These are phyloP conservation scores for Ophiocordyceps unilateralis DNA, from an alignment of 2,329 filamentous ascomycete species.

Conservation along the genomic window DNA sequence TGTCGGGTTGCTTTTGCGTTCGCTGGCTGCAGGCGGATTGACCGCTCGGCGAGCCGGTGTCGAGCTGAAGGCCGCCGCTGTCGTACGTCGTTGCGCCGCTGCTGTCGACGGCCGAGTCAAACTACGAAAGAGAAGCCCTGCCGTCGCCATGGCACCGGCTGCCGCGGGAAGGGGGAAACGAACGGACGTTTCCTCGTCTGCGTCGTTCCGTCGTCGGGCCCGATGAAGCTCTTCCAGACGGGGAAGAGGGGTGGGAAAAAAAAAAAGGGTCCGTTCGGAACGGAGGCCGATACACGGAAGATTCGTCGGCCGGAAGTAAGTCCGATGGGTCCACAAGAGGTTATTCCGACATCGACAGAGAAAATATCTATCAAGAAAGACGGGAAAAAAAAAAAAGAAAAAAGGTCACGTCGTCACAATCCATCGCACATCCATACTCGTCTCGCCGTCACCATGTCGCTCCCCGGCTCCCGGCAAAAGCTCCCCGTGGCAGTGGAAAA, in stretches of 20 bases:
- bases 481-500: conserved; percentile 55
- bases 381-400: background rate
- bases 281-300: background rate
- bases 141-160: background rate
- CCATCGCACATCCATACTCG: background rate
- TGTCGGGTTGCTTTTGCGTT: conserved; percentile 8
- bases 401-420: no score
- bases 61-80: conserved; percentile 23
- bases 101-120: conserved; percentile 1
- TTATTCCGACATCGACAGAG: no score
- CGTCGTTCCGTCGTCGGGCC: background rate
- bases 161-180: background rate
- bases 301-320: background rate
- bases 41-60: conserved; percentile 3
- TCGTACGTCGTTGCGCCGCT: background rate
- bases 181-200: no score
- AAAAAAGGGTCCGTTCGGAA: background rate
- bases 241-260: no score
- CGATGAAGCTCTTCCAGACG: no score
- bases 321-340: background rate
- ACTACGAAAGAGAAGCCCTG: background rate
- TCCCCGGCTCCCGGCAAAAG: conserved; percentile 24
- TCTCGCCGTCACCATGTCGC: conserved; percentile 10
- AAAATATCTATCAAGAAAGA: no score
- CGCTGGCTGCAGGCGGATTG: conserved; percentile 4